Conservation (phyloP, 2,329 filamentous ascomycete genomes). For the Alternaria brassicicola region DNA sequence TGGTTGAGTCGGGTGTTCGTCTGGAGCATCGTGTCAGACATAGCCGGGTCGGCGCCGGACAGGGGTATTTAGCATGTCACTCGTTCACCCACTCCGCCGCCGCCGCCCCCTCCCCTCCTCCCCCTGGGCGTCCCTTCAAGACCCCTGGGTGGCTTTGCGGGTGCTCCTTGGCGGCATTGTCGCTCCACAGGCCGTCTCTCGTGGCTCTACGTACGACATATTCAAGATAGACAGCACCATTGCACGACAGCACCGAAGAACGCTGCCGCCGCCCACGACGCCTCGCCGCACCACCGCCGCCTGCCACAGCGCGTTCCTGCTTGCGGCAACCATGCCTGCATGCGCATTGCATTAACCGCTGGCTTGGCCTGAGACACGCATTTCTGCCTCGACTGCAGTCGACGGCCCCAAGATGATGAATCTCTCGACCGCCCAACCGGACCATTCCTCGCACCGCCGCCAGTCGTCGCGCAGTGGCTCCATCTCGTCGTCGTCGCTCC, state of each 20-base stretch:
- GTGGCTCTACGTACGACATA: neutral
- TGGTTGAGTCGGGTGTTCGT: neutral
- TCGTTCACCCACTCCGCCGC: no score
- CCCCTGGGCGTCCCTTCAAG: neutral
- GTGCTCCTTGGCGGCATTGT: constrained; percentile 9
- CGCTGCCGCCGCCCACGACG: constrained; percentile 1
- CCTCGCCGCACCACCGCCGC: constrained; percentile 6
- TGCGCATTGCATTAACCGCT: constrained; percentile 26
- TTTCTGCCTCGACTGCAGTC: neutral
- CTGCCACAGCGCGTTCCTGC: constrained; percentile 32
- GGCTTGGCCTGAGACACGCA: constrained; percentile 41
- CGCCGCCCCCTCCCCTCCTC: no score
- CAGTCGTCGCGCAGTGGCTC: constrained; percentile 52
- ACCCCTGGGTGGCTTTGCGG: constrained; percentile 7
- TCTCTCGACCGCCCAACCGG: constrained; percentile 8
- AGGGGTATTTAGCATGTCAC: neutral
- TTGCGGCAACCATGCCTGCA: constrained; percentile 37
- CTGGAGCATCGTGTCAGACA: neutral
- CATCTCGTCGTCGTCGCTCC: constrained; percentile 52
- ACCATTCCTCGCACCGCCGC: constrained; percentile 25
- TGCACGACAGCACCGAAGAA: constrained; percentile 13
- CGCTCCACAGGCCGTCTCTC: constrained; percentile 2
- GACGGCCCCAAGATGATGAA: constrained; percentile 36
- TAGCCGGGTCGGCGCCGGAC: neutral
- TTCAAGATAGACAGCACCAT: constrained; percentile 4